These are phyloP conservation scores for Fomitiporia mediterranea DNA, from an alignment of 1,284 basidiomycete species.

Conservation along the genomic window DNA sequence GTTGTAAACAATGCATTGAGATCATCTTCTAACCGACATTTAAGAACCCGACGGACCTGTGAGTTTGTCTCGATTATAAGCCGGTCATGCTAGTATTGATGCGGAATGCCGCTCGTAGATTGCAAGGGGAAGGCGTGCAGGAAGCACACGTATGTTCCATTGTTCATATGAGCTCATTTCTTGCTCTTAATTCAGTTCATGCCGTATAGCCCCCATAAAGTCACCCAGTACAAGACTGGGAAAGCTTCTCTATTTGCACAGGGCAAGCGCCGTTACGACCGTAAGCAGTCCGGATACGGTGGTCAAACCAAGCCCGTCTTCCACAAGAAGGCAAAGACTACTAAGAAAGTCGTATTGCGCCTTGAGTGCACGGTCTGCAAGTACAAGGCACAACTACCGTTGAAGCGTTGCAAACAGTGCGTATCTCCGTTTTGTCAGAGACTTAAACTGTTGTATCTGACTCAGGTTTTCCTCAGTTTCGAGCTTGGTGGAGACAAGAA, in stretches of 20 bases:
- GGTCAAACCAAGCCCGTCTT: slow-evolving; percentile 99
- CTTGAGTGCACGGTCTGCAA: slow-evolving; percentile 99
- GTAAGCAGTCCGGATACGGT: slow-evolving; percentile 99
- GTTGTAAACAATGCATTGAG: slow-evolving; percentile 5
- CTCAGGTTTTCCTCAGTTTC: slow-evolving; percentile 57
- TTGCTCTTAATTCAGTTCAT: slow-evolving; percentile 2
- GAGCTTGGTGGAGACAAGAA: slow-evolving; percentile 99
- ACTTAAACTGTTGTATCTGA: not conserved
- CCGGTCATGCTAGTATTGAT: not conserved
- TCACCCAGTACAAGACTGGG: slow-evolving; percentile 98
- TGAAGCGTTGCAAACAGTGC: slow-evolving; percentile 99
- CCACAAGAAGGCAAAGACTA: slow-evolving; percentile 99
- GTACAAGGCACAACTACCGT: slow-evolving; percentile 92
- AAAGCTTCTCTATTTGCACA: slow-evolving; percentile 95
- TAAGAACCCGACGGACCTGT: slow-evolving; percentile 82
- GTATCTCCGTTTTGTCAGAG: slow-evolving; percentile 30
- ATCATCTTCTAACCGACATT: slow-evolving; percentile 21
- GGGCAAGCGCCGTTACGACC: slow-evolving; percentile 99
- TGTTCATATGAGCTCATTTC: not conserved
- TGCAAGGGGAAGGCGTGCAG: slow-evolving; percentile 99
- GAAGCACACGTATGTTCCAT: slow-evolving; percentile 89
- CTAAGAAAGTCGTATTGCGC: slow-evolving; percentile 98
- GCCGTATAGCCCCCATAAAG: slow-evolving; percentile 82
- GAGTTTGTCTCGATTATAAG: too few relatives aligned
- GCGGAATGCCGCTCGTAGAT: slow-evolving; percentile 52